phyloP scores from a whole-genome alignment of 2,329 filamentous ascomycete species.

The Fusarium stilboides region DNA sequence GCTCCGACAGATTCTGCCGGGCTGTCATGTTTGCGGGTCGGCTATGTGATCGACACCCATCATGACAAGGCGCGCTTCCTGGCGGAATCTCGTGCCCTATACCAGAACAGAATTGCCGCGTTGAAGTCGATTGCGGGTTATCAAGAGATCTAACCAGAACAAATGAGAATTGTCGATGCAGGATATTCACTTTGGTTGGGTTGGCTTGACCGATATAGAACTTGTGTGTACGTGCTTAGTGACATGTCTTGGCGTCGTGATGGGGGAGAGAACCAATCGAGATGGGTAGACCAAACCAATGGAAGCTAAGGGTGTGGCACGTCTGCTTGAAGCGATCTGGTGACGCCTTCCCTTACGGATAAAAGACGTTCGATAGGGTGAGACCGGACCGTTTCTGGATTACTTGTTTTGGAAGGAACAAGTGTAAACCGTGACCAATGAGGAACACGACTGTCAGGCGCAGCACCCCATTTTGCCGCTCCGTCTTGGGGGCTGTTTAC shows the following conservation, averaged over 20 bases:
- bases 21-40: conserved; percentile 22
- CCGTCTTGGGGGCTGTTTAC: conserved; percentile 43
- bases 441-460: conserved; percentile 19
- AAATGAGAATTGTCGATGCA: not conserved
- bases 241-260: conserved; percentile 22
- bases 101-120: not conserved
- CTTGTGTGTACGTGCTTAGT: conserved; percentile 2
- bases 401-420: conserved; percentile 40
- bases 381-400: conserved; percentile 39
- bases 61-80: conserved; percentile 8
- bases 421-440: conserved; percentile 30
- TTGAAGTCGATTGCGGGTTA: not conserved
- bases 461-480: conserved; percentile 29
- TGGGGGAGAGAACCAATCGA: conserved; percentile 21
- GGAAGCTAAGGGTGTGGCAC: conserved; percentile 15
- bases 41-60: conserved; percentile 32
- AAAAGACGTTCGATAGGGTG: conserved; percentile 35
- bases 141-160: not conserved
- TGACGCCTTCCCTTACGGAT: conserved; percentile 33
- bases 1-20: conserved; percentile 12
- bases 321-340: conserved; percentile 24
- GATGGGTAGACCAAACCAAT: conserved; percentile 14
- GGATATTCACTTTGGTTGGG: not conserved
- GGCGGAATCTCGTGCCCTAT: conserved; percentile 7
- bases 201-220: not conserved